Base-by-base conservation (phyloP, 208 protist genomes). In the Trypanosoma boissoni region DNA sequence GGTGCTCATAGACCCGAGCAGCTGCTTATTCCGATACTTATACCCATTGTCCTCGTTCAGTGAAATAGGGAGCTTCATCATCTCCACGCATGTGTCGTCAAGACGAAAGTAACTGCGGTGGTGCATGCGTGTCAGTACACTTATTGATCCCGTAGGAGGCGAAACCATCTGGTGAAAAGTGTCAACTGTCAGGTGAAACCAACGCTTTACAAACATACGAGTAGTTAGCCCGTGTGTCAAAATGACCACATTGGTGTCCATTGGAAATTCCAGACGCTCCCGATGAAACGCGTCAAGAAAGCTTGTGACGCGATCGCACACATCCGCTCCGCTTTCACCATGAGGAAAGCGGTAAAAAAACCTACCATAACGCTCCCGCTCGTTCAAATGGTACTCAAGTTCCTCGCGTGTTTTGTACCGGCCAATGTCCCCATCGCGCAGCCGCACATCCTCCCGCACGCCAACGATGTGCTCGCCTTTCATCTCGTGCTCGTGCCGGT, bases 301-400 rank as follows among this genome's bases (percentile, higher is more conserved):
- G 56, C 71, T 83, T 4, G 85, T 91, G 9, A 96, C 87, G 23
- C 94, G 88, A 55, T 97, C 90, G 57, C 87, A 96, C 34, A 97
- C 94, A 57, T 97, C 92, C 2, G 88, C 83, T 10, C 94, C 94
- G 61, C 83, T 94, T 59, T 97, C 94, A 41, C 94, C 94, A 44
- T 84, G 74, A 0, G 82, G 83, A 58, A 97, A 97, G 32, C 92
- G 83, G 59, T 93, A 98, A 64, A 92, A 98, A 71, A 98, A 97
- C 18, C 75, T 73, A n/a, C 94, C 92, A 58, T 96, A 92, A 24
- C 73, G 36, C 53, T 87, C 73, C 18, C 91, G 78, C 64, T 95
- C 77, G n/a, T 66, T 28, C 14, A 91, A 56, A 51, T 91, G 76
- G 18, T 79, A 56, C 24, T 81, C 58, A 21, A 92, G 52, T 55